Base-by-base conservation (phyloP, 108 stramenopile genomes). In the Cyclotella choctawhatcheeana region DNA sequence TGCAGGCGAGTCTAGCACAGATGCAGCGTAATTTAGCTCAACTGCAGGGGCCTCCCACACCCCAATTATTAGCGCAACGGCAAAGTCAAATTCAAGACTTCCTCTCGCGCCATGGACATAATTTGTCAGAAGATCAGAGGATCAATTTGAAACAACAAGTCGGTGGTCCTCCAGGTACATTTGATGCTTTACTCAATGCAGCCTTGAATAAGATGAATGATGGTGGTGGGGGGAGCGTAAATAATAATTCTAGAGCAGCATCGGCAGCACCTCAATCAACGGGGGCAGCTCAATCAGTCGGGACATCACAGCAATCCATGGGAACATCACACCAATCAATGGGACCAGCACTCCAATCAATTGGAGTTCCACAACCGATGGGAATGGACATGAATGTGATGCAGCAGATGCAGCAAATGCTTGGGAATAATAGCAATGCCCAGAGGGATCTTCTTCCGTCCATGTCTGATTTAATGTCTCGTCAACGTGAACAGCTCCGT, bases 11-110 rank as follows among this genome's bases (percentile, higher is more conserved):
- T 32, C 31, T 58, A 6, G 58, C 33, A 1, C 58, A 58, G 40
- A 64, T 64, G 63, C 27, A 29, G 44, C 78, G 44, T 37, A 32
- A 68, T 17, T 12, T 24, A 59, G n/a, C 25, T 8, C 51, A 53
- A 33, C 65, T n/a, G 17, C 52, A 68, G 55, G 45, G 40, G 48
- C 13, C 18, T 37, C 52, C 31, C 29, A 35, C 34, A 58, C 55
- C 35, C 8, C 69, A 70, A 26, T 44, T 4, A 45, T 34, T 52
- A 4, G 24, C 18, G 2, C 44, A 45, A 13, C 56, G 48, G 13
- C 70, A 71, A 48, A 24, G 62, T 47, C 60, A 71, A 44, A 70
- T 77, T 43, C 69, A 69, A 64, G 59, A 70, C 40, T 77, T 77
- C 35, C 68, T 77, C 22, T 55, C 59, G 52, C 50, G 60, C 25